Evolutionary conservation across 768 basidiomycete genomes (phyloP), one percentile per base, ranked within the genome.

Genomic region (Boletus rubescentipes): DNA sequence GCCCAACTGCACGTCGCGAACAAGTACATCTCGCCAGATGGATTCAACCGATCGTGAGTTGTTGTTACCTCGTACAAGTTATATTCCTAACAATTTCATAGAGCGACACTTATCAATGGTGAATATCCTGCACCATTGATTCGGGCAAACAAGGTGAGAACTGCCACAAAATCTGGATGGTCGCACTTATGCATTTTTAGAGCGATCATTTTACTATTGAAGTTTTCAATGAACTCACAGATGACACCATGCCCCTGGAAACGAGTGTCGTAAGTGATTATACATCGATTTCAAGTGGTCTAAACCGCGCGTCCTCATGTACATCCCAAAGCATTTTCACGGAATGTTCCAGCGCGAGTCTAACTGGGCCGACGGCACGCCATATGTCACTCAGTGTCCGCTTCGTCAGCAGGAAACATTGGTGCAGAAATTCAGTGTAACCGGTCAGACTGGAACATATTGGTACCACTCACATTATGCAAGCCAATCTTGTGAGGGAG

Each of bases 231-330:
- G 30, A 46, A n/a, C 51, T 52, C 30, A 74, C 68, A 1, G 77
- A 83, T 47, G 54, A 59, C 5, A 71, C 74, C 4, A 83, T 83
- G 80, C 60, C 76, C 34, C 68, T 74, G 47, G 70, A 69, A 14
- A 84, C 83, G 2, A 79, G 75, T 14, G 29, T 66, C 1, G 65
- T 66, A 26, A 53, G 63, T 40, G 5, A 67, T 71, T 46, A 16
- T 23, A 5, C 15, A 14, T 18, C 15, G 11, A 15, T 3, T 32
- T n/a, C n/a, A n/a, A n/a, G n/a, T n/a, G n/a, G n/a, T 61, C 66
- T 11, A 53, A 59, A 35, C 46, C 23, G 0, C 23, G 0, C 34
- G 31, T 23, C 10, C 51, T 73, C 55, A 52, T n/a, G 6, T 1
- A 3, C 7, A 2, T 39, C 21, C 11, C 12, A 11, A 18, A 52